phyloP scores from a whole-genome alignment of 441 rosid genomes.

The Pelargonium myrrhifolium region DNA sequence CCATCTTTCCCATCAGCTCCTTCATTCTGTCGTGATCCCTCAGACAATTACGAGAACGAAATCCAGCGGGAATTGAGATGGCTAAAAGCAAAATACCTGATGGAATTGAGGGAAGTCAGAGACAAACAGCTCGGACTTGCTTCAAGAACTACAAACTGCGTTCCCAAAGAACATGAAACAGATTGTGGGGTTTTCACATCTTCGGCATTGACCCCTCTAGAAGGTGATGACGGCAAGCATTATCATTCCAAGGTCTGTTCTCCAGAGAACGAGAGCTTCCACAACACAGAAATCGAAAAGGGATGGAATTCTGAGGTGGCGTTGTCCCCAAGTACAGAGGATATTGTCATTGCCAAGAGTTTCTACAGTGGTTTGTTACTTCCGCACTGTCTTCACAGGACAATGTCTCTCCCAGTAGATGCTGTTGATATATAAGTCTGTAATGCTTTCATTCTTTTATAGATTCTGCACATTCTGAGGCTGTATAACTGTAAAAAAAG shows the following conservation, averaged over 20 bases:
- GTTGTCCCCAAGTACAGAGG: conserved; percentile 18
- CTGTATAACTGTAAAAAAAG: conserved; percentile 12
- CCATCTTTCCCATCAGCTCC: conserved; percentile 32
- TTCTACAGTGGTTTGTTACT: conserved; percentile 32
- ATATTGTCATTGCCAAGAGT: conserved; percentile 23
- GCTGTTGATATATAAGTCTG: conserved; percentile 48
- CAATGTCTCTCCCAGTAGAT: conserved; percentile 66
- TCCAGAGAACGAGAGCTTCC: conserved; percentile 21
- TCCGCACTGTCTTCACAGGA: conserved; percentile 49
- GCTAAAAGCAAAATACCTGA: conserved; percentile 64
- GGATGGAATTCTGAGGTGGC: conserved; percentile 22
- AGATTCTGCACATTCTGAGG: conserved; percentile 25
- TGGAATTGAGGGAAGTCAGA: conserved; percentile 42
- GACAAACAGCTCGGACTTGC: conserved; percentile 38
- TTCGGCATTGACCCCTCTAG: conserved; percentile 13
- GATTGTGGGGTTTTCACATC: conserved; percentile 12
- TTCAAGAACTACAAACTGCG: conserved; percentile 20
- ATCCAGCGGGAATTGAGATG: conserved; percentile 56
- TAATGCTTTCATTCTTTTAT: conserved; percentile 29
- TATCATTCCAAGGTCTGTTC: conserved; percentile 14
- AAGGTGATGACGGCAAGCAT: conserved; percentile 16
- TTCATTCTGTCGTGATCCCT: conserved; percentile 28
- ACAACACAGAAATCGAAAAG: conserved; percentile 26
- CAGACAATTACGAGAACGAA: conserved; percentile 34
- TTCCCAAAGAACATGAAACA: conserved; percentile 13